Evolutionary conservation across 768 basidiomycete species (phyloP).

Genomic region (Psilocybe sp.): DNA sequence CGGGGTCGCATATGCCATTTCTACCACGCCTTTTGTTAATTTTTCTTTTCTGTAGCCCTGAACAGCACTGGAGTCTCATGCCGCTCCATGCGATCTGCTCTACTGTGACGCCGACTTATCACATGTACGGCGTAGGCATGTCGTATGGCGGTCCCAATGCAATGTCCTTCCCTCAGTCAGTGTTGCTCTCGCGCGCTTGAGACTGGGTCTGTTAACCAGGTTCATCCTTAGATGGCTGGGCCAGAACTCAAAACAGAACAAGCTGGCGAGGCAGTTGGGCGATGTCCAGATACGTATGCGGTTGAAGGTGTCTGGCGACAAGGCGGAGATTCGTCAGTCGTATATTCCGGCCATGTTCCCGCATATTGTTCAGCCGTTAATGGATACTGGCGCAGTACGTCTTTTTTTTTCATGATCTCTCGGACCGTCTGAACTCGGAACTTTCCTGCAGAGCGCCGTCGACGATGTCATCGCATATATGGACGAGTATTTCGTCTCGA

Average conservation of each 20-base stretch:
- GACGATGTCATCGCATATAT: conserved; percentile 81
- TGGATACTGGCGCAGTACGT: conserved; percentile 72
- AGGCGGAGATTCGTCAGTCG: conserved; percentile 83
- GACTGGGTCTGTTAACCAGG: background rate
- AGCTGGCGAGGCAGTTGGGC: conserved; percentile 73
- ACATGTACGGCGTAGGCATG: conserved; percentile 69
- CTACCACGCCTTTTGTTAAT: background rate
- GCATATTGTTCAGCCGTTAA: conserved; percentile 75
- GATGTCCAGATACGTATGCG: conserved; percentile 97
- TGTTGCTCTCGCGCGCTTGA: conserved; percentile 8
- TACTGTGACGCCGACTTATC: conserved; percentile 83
- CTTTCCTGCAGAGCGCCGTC: conserved; percentile 60
- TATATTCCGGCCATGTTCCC: conserved; percentile 90
- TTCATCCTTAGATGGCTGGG: conserved; percentile 78
- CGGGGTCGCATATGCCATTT: conserved; percentile 13
- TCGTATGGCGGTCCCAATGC: conserved; percentile 66
- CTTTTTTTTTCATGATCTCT: conserved; percentile 1
- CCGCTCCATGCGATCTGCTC: conserved; percentile 92
- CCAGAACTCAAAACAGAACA: conserved; percentile 91
- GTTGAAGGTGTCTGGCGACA: conserved; percentile 87
- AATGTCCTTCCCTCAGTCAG: conserved; percentile 84
- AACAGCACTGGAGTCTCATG: conserved; percentile 96
- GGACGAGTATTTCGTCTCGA: conserved; percentile 92
- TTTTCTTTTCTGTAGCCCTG: conserved; percentile 49
- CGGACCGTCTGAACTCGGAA: background rate